Conservation (phyloP, 2,329 filamentous ascomycete species). For the Penicillium corylophilum region DNA sequence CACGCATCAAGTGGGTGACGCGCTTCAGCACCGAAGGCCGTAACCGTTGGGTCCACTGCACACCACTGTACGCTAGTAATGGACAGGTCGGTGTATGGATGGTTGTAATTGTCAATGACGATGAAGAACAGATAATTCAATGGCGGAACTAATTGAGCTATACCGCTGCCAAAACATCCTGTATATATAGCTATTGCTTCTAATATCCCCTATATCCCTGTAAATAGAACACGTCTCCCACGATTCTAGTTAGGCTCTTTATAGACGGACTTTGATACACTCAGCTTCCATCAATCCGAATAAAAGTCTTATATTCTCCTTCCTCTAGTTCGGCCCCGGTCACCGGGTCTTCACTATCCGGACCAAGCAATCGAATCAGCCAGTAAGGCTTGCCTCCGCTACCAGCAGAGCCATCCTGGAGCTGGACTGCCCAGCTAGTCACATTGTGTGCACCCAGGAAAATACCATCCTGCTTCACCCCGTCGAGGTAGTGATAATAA, state of each 20-base stretch:
- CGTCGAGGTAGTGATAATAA: slow-evolving; percentile 5
- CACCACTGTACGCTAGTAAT: slow-evolving; percentile 66
- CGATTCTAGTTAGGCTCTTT: too few relatives aligned
- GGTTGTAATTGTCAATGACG: slow-evolving; percentile 70
- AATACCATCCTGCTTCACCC: slow-evolving; percentile 9
- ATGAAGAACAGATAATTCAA: slow-evolving; percentile 36
- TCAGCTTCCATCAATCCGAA: slow-evolving; percentile 5
- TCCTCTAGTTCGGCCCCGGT: slow-evolving; percentile 1
- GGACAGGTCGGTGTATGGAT: slow-evolving; percentile 75
- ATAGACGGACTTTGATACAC: not conserved
- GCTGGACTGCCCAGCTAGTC: slow-evolving; percentile 8
- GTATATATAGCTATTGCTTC: not conserved
- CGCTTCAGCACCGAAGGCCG: slow-evolving; percentile 57
- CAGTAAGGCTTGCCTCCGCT: slow-evolving; percentile 6
- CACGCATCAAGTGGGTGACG: slow-evolving; percentile 69
- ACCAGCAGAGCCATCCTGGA: not conserved
- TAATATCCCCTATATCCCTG: not conserved
- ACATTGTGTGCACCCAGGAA: slow-evolving; percentile 11
- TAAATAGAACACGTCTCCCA: not conserved
- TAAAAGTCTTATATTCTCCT: slow-evolving; percentile 6
- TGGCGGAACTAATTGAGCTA: slow-evolving; percentile 8
- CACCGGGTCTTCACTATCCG: slow-evolving; percentile 3
- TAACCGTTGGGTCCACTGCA: slow-evolving; percentile 74
- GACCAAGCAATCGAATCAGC: slow-evolving; percentile 5
- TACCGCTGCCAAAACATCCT: not conserved